These are phyloP conservation scores for Carex pumila DNA, from an alignment of 176 grass and related monocot species.

Conservation along the genomic window DNA sequence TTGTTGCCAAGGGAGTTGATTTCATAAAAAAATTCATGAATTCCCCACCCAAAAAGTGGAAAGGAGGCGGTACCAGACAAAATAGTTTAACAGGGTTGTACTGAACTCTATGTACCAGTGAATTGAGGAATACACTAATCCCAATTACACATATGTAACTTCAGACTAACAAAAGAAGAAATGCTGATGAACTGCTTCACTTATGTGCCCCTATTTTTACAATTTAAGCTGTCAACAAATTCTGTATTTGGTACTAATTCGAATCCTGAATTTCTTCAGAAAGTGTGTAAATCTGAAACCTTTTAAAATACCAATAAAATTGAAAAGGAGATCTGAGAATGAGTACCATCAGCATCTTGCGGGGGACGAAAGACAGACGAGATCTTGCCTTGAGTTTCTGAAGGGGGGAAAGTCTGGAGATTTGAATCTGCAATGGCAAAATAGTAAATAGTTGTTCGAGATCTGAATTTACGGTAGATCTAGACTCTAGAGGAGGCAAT, in stretches of 20 bases:
- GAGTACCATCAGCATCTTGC: conserved; percentile 79
- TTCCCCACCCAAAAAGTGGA: too few relatives aligned
- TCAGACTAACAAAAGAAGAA: too few relatives aligned
- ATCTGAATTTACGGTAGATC: not conserved
- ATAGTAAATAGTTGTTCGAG: not conserved
- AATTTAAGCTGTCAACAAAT: too few relatives aligned
- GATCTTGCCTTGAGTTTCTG: conserved; percentile 85
- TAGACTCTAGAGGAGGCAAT: not conserved
- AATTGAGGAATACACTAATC: too few relatives aligned
- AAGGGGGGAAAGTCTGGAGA: conserved; percentile 91
- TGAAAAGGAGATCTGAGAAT: conserved; percentile 23
- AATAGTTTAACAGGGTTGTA: too few relatives aligned
- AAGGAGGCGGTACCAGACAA: too few relatives aligned
- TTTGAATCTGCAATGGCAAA: conserved; percentile 48
- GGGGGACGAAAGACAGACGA: conserved; percentile 71
- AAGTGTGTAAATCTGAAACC: not conserved
- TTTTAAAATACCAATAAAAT: not conserved
- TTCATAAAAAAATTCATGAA: too few relatives aligned
- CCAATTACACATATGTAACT: too few relatives aligned
- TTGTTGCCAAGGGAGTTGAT: not conserved
- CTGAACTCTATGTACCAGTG: too few relatives aligned
- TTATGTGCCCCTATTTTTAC: too few relatives aligned
- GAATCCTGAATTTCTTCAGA: conserved; percentile 23
- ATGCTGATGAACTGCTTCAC: too few relatives aligned
- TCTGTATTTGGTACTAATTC: not conserved